Base-by-base conservation (phyloP, 1,139 yeast genomes). In the Kurtzmaniella natalensis region DNA sequence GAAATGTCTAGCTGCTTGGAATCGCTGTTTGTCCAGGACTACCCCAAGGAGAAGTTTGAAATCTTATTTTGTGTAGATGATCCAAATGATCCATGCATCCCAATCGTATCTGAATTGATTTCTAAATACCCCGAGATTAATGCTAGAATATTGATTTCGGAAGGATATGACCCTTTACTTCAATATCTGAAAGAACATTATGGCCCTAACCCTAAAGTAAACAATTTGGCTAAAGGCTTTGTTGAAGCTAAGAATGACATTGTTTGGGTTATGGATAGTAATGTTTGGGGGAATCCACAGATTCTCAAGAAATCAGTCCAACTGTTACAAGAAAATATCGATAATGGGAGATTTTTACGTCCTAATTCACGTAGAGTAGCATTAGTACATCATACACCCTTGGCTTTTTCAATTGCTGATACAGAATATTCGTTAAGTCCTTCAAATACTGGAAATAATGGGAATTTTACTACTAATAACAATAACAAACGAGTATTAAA, bases 201-300 rank as follows among this genome's bases (percentile, higher is more conserved):
- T 47, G 96, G 95, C 1, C 94, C 95, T 2, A 87, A 87, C 50
- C 96, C 96, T 8, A 87, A 87, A 56, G 85, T 87, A 37, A 86
- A 86, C 58, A 87, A 87, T 55, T 64, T 87, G 32, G 78, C 89
- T 14, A 84, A 84, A 53, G 95, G 95, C 3, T 85, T 81, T 50
- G 53, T 61, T 29, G 57, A 58, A 2, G 89, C 95, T 10, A 74
- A 76, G 46, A 64, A 76, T 54, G 95, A 87, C 51, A 72, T 83
- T 21, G 47, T 87, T 10, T 87, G 96, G 96, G 76, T 86, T n/a
- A 69, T 85, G 62, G 96, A 87, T 55, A 79, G 92, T 28, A 87
- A 87, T 50, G 94, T 84, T 6, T 84, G 89, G 86, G 85, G 83
- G 2, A 61, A 78, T 27, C 75, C 81, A 0, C 75, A 81, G 25